A percentile compares a stretch with the other conserved stretches of the same genome.
These are phyloP conservation scores for Cladophialophora exuberans DNA, from an alignment of 2,329 filamentous ascomycete species.

Conservation along the genomic window DNA sequence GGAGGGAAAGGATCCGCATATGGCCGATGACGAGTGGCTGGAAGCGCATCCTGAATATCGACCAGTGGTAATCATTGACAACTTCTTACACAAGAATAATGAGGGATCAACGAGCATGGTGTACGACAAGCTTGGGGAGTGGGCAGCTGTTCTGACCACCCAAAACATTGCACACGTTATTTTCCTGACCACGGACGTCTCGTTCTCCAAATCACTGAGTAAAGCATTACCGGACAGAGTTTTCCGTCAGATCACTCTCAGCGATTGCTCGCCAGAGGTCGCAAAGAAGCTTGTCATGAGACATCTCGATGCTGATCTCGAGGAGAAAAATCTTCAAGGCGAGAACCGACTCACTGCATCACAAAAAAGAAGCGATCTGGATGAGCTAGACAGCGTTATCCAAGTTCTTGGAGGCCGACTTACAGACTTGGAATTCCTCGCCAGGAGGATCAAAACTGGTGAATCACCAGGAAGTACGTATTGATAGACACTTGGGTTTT, in stretches of 20 bases:
- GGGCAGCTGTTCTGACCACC: slow-evolving; percentile 83
- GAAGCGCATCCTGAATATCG: slow-evolving; percentile 84
- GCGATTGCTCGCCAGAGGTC: slow-evolving; percentile 82
- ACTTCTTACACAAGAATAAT: slow-evolving; percentile 81
- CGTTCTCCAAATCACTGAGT: slow-evolving; percentile 83
- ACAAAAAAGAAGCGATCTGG: slow-evolving; percentile 59
- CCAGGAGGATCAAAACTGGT: slow-evolving; percentile 84
- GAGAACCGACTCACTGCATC: slow-evolving; percentile 49
- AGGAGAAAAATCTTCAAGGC: slow-evolving; percentile 41
- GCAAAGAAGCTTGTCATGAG: slow-evolving; percentile 89
- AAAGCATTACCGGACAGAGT: slow-evolving; percentile 89
- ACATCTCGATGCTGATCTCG: slow-evolving; percentile 62
- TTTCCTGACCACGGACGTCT: slow-evolving; percentile 87
- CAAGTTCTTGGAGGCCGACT: slow-evolving; percentile 82
- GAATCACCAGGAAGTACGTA: slow-evolving; percentile 69
- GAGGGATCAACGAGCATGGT: slow-evolving; percentile 66
- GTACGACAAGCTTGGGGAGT: slow-evolving; percentile 79
- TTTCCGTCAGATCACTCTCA: slow-evolving; percentile 82
- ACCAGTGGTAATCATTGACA: slow-evolving; percentile 86
- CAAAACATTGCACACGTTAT: slow-evolving; percentile 92
- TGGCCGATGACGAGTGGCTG: slow-evolving; percentile 83
- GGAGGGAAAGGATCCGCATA: slow-evolving; percentile 70
- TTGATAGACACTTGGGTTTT: background rate
- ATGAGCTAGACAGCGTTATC: slow-evolving; percentile 79
- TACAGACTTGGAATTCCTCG: slow-evolving; percentile 93